phyloP scores from a whole-genome alignment of 495 filamentous ascomycete species.

The Trichoderma erinaceum region DNA sequence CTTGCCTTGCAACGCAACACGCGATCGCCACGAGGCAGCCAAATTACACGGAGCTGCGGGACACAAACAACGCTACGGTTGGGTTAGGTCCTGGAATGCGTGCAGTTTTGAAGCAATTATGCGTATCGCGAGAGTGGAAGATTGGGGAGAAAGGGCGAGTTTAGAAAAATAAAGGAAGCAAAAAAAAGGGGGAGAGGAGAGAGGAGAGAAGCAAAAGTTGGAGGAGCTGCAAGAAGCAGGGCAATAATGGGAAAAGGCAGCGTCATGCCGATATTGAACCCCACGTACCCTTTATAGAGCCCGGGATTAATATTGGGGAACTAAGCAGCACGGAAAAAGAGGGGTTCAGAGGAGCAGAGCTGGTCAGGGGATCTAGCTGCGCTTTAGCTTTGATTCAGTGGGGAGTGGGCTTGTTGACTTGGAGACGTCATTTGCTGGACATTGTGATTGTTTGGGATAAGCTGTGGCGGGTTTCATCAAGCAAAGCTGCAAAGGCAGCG shows the following conservation, averaged over 20 bases:
- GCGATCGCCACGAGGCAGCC: background rate
- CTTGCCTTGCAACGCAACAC: conserved; percentile 6
- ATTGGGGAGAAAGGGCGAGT: background rate
- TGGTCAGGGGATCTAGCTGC: no score
- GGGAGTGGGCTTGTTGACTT: no score
- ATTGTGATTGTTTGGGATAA: no score
- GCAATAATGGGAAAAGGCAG: background rate
- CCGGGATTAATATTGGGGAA: no score
- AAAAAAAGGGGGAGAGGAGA: background rate
- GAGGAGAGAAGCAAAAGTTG: background rate
- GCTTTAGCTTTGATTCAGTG: no score
- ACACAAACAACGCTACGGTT: background rate
- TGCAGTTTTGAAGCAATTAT: background rate
- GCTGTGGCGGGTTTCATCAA: no score
- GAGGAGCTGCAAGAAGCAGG: background rate
- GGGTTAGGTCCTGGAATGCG: background rate
- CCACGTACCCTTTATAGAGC: background rate
- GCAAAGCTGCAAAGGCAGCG: no score
- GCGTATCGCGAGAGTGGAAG: background rate
- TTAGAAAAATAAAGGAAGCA: background rate
- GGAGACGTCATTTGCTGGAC: no score
- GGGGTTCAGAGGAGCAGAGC: no score
- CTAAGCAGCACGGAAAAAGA: no score
- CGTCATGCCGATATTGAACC: background rate
- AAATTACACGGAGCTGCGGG: background rate